A percentile compares a stretch with the other conserved stretches of the same genome.
These are phyloP conservation scores for Viola odorata DNA, from an alignment of 345 rosid species.

Conservation along the genomic window DNA sequence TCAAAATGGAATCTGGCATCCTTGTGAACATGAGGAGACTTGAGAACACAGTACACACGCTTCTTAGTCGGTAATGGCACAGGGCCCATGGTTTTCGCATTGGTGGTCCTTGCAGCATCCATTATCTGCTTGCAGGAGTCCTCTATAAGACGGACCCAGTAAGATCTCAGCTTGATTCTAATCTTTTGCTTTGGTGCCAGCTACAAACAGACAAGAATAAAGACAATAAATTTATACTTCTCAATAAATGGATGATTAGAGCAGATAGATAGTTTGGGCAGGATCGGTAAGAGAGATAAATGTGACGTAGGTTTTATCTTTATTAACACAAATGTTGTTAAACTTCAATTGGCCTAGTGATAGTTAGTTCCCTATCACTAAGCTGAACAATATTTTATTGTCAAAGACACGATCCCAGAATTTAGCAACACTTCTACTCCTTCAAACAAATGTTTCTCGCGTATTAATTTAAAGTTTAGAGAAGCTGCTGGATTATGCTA, in stretches of 20 bases:
- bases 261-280: not conserved
- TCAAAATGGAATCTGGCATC: conserved; percentile 98
- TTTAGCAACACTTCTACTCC: too few relatives aligned
- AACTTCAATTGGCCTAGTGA: not conserved
- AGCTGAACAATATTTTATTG: not conserved
- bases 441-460: too few relatives aligned
- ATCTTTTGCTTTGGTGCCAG: conserved; percentile 95
- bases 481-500: too few relatives aligned
- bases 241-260: not conserved
- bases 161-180: conserved; percentile 89
- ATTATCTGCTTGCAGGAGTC: conserved; percentile 97
- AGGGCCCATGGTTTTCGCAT: conserved; percentile 94
- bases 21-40: conserved; percentile 98
- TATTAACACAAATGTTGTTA: not conserved
- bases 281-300: not conserved
- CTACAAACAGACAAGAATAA: conserved; percentile 29
- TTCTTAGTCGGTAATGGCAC: conserved; percentile 94
- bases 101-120: conserved; percentile 78
- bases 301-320: too few relatives aligned
- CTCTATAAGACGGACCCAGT: conserved; percentile 87
- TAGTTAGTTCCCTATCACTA: not conserved
- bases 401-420: not conserved
- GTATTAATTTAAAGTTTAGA: too few relatives aligned
- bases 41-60: conserved; percentile 84
- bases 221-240: conserved; percentile 6